A percentile compares a stretch with the other conserved stretches of the same genome.
phyloP scores from a whole-genome alignment of 2,329 filamentous ascomycete species.

The Ophiosphaerella herpotricha region DNA sequence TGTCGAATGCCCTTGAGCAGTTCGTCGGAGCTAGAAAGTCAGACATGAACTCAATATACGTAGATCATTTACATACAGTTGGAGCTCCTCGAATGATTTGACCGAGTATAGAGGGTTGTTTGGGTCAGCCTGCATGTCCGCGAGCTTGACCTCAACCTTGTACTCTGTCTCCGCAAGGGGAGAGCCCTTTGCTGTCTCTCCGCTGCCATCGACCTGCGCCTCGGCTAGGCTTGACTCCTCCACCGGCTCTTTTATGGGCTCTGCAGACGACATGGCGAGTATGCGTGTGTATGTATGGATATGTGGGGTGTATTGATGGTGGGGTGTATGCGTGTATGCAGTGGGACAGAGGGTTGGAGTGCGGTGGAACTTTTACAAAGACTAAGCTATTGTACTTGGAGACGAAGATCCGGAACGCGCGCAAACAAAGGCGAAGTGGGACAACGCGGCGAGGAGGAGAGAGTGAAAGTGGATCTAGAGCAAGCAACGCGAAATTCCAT shows the following conservation, averaged over 20 bases:
- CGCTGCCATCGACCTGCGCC: constrained; percentile 54
- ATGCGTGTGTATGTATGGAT: not conserved
- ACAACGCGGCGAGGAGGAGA: no score
- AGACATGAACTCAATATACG: constrained; percentile 6
- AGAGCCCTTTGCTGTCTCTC: constrained; percentile 45
- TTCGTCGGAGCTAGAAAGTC: constrained; percentile 46
- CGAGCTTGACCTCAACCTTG: constrained; percentile 90
- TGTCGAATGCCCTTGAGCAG: constrained; percentile 67
- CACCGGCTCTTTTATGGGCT: constrained; percentile 11
- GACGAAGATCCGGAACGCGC: no score
- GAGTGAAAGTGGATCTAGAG: not conserved
- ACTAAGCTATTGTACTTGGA: not conserved
- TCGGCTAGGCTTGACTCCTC: constrained; percentile 17
- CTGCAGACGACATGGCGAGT: constrained; percentile 18
- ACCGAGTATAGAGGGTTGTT: constrained; percentile 87
- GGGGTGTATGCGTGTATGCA: not conserved
- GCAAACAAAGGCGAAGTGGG: no score
- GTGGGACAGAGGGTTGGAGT: not conserved
- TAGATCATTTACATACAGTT: constrained; percentile 67
- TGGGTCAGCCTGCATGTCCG: constrained; percentile 82
- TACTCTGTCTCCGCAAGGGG: constrained; percentile 72
- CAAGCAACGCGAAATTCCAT: constrained; percentile 9
- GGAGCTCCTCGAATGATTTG: constrained; percentile 81
- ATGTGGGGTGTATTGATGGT: not conserved
- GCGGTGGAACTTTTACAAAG: not conserved